Percentiles rank a stretch among this genome's conserved stretches.
phyloP scores from a whole-genome alignment of 805 yeast species.

The Hanseniaspora mollemarum region DNA sequence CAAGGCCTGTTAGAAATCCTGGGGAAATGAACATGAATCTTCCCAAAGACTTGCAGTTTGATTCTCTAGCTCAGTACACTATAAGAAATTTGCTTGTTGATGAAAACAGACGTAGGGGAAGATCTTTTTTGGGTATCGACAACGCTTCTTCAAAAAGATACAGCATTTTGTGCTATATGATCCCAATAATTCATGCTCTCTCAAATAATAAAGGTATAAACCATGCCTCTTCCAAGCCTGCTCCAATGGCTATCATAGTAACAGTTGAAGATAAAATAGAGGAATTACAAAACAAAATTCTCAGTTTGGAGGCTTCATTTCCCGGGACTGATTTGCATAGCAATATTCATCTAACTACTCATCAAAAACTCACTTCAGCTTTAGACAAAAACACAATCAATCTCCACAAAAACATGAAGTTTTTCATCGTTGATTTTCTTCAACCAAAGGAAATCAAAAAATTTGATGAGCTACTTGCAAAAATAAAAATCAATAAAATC shows the following conservation, averaged over 20 bases:
- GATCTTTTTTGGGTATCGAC: neutral
- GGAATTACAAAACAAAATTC: neutral
- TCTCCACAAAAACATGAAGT: neutral
- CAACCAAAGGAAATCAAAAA: neutral
- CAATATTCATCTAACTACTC: neutral
- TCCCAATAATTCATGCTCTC: neutral
- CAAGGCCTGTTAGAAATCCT: neutral
- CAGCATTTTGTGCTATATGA: neutral
- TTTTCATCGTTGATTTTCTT: conserved; percentile 2
- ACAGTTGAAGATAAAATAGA: neutral
- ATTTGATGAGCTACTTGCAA: neutral
- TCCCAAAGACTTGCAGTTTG: neutral
- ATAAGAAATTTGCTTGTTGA: neutral
- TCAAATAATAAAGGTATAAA: neutral
- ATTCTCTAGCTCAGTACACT: conserved; percentile 1
- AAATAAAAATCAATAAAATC: neutral
- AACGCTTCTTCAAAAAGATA: neutral
- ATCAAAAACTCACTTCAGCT: neutral
- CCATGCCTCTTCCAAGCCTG: neutral
- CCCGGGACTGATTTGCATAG: neutral
- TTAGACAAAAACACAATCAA: neutral
- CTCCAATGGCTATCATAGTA: neutral
- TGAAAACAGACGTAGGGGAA: neutral
- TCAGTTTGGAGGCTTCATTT: neutral
- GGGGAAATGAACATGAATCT: neutral